phyloP scores from a whole-genome alignment of 345 rosid genomes.

The Rhodomyrtus tomentosa region DNA sequence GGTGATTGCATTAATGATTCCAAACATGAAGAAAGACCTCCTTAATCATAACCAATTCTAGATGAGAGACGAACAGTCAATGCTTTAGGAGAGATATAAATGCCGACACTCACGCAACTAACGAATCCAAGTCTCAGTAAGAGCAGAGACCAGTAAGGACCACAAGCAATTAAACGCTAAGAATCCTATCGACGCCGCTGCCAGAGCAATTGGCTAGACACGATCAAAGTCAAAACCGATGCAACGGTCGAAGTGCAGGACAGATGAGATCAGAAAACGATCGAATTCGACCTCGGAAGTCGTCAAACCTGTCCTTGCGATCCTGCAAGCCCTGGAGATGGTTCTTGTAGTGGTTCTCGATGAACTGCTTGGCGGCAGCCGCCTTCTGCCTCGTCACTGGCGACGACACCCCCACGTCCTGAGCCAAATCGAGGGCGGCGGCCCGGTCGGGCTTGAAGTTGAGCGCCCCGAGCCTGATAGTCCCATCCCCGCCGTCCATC shows the following conservation, averaged over 20 bases:
- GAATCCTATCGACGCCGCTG: neutral
- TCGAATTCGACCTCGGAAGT: neutral
- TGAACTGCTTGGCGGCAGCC: conserved; percentile 95
- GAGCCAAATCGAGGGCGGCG: conserved; percentile 28
- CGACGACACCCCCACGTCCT: conserved; percentile 72
- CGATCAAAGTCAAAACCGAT: neutral
- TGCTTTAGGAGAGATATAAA: neutral
- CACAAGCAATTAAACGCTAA: neutral
- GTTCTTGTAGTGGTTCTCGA: conserved; percentile 95
- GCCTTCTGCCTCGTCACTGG: conserved; percentile 97
- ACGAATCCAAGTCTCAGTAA: neutral
- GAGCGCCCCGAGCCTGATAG: conserved; percentile 59
- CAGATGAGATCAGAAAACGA: neutral
- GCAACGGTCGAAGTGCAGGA: neutral
- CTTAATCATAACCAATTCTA: neutral
- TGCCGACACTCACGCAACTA: neutral
- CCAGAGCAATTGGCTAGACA: neutral
- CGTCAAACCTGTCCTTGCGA: conserved; percentile 68
- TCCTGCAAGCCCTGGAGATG: conserved; percentile 89
- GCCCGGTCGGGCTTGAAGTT: conserved; percentile 53
- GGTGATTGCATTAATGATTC: neutral
- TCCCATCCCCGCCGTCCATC: conserved; percentile 89
- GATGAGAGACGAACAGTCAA: neutral
- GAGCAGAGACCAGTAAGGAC: neutral
- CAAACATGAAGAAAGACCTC: neutral